Evolutionary conservation across 257 asterid genomes (phyloP).

Genomic region (Euphrasia confusa): DNA sequence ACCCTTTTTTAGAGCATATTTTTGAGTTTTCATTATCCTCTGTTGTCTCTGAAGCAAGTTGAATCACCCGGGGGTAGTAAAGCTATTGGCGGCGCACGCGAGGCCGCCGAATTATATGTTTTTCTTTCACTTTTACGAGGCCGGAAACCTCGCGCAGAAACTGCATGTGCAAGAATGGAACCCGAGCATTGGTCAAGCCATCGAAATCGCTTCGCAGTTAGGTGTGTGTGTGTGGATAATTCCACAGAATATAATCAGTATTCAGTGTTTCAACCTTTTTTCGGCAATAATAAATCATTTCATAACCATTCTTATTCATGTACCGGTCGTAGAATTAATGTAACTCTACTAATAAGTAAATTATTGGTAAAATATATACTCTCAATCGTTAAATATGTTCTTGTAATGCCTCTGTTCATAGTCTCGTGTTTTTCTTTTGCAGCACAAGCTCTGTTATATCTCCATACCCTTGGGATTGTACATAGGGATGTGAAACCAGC

Average conservation of each 20-base stretch:
- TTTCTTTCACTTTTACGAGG: slow-evolving; percentile 67
- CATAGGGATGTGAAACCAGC: slow-evolving; percentile 99
- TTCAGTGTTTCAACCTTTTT: too few relatives aligned
- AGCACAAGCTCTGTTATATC: slow-evolving; percentile 82
- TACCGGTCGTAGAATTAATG: too few relatives aligned
- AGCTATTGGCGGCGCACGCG: slow-evolving; percentile 87
- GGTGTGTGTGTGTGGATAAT: slow-evolving; percentile 34
- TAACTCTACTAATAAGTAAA: neutral
- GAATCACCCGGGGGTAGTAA: slow-evolving; percentile 77
- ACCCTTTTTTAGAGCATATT: slow-evolving; percentile 18
- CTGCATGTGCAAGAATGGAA: slow-evolving; percentile 81
- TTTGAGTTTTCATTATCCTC: slow-evolving; percentile 1
- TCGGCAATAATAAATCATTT: too few relatives aligned
- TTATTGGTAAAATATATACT: neutral
- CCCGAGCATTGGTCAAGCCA: slow-evolving; percentile 50
- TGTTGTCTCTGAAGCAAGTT: slow-evolving; percentile 54
- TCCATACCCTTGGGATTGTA: slow-evolving; percentile 86
- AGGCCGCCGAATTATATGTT: slow-evolving; percentile 87
- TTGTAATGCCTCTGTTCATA: slow-evolving; percentile 22
- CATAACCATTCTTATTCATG: too few relatives aligned
- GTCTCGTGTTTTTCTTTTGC: slow-evolving; percentile 42
- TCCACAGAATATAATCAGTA: too few relatives aligned
- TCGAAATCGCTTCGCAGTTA: slow-evolving; percentile 43
- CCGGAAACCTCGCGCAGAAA: slow-evolving; percentile 68
- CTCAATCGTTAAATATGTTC: neutral